Conservation (phyloP, 73 alveolate species). For the Paramecium primaurelia region DNA sequence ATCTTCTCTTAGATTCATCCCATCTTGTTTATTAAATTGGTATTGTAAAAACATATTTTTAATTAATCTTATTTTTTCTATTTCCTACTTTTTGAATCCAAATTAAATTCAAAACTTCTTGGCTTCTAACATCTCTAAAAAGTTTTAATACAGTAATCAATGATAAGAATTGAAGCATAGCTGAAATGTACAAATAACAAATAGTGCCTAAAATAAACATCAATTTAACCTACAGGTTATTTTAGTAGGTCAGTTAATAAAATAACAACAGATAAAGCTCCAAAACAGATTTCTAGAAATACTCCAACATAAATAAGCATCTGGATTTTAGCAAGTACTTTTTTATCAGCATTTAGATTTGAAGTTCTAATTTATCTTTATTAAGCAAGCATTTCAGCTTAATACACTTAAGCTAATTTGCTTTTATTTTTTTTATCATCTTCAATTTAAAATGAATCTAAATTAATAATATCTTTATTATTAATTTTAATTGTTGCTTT, state of each 20-base stretch:
- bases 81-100: constrained; percentile 35
- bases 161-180: constrained; percentile 16
- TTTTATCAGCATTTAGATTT: not conserved
- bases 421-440: not conserved
- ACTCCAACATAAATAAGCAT: constrained; percentile 23
- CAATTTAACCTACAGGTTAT: not conserved
- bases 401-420: not conserved
- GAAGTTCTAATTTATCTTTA: not conserved
- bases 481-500: not conserved
- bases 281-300: constrained; percentile 10
- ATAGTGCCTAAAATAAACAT: not conserved
- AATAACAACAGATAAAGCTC: not conserved
- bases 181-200: constrained; percentile 1
- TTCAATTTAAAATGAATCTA: not conserved
- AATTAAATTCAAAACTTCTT: constrained; percentile 4
- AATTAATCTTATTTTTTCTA: not conserved
- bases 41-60: not conserved
- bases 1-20: constrained; percentile 19
- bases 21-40: not conserved
- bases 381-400: constrained; percentile 18
- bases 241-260: not conserved
- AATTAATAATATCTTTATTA: not conserved
- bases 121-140: constrained; percentile 9
- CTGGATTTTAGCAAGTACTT: not conserved
- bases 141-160: constrained; percentile 11